Conservation (phyloP, 768 basidiomycete species). For the Gymnopilus junonius region DNA sequence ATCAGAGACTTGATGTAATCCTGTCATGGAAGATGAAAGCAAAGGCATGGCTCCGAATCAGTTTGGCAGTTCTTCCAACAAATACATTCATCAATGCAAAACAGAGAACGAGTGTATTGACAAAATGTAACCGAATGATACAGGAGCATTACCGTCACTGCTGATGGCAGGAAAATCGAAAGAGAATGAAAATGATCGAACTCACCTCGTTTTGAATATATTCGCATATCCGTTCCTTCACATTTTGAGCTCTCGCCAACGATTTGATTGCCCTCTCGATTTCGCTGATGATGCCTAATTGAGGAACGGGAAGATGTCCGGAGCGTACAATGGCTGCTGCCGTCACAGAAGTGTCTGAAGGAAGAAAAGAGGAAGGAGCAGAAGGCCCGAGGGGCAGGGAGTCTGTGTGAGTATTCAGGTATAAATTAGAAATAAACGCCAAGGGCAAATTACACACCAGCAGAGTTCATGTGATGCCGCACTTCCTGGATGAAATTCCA, state of each 20-base stretch:
- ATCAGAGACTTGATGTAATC: conserved; percentile 89
- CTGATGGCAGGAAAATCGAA: background rate
- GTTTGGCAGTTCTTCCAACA: conserved; percentile 30
- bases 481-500: conserved; percentile 98
- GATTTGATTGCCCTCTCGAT: conserved; percentile 81
- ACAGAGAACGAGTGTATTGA: conserved; percentile 19
- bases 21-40: conserved; percentile 42
- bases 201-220: conserved; percentile 85
- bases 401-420: conserved; percentile 43
- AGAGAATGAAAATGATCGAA: conserved; percentile 12
- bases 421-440: background rate
- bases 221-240: conserved; percentile 88
- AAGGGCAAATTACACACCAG: conserved; percentile 47
- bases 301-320: conserved; percentile 76
- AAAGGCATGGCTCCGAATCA: conserved; percentile 25
- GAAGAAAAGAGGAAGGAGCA: conserved; percentile 64
- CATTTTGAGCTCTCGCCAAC: conserved; percentile 68
- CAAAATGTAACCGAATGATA: conserved; percentile 15
- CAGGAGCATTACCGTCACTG: background rate
- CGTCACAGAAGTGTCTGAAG: conserved; percentile 61
- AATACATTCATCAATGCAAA: conserved; percentile 19
- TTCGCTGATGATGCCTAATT: conserved; percentile 76
- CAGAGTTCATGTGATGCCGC: conserved; percentile 76
- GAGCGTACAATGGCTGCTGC: conserved; percentile 70
- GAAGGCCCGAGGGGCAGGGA: conserved; percentile 35